Evolutionary conservation across 768 basidiomycete genomes (phyloP).

Genomic region (Kwoniella bestiolae): DNA sequence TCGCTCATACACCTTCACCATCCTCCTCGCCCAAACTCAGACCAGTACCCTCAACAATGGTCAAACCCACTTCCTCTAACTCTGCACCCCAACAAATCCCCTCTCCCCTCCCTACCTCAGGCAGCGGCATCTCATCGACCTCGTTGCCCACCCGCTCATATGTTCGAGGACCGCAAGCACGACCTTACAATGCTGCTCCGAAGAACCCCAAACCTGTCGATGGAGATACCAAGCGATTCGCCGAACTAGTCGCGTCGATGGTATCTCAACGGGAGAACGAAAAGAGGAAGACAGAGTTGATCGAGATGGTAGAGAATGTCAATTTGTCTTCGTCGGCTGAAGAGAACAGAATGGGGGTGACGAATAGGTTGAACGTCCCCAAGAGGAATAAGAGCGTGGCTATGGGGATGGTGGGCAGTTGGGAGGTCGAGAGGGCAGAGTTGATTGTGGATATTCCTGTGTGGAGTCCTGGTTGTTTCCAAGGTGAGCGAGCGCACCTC

Average conservation of each 20-base stretch:
- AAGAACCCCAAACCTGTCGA: slow-evolving; percentile 23
- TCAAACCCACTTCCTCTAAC: slow-evolving; percentile 12
- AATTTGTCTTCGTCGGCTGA: slow-evolving; percentile 1
- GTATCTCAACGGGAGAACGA: slow-evolving; percentile 21
- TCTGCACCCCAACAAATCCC: background rate
- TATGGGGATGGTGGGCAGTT: slow-evolving; percentile 37
- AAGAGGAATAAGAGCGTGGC: slow-evolving; percentile 20
- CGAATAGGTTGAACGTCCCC: background rate
- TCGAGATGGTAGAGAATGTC: slow-evolving; percentile 27
- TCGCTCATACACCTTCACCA: slow-evolving; percentile 31
- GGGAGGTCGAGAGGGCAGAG: slow-evolving; percentile 51
- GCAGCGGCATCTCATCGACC: background rate
- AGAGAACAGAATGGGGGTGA: too few species aligned
- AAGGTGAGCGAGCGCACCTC: too few species aligned
- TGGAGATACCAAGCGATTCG: slow-evolving; percentile 46
- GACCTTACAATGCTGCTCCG: slow-evolving; percentile 36
- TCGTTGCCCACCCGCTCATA: slow-evolving; percentile 33
- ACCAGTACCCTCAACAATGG: slow-evolving; percentile 35
- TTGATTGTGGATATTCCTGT: slow-evolving; percentile 55
- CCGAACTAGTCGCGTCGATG: slow-evolving; percentile 28
- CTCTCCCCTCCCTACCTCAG: slow-evolving; percentile 1
- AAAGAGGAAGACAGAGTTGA: slow-evolving; percentile 18
- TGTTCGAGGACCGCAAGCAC: slow-evolving; percentile 39
- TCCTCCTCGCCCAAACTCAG: slow-evolving; percentile 35
- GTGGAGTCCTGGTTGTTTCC: slow-evolving; percentile 54